A percentile compares a stretch with the other conserved stretches of the same genome.
These are phyloP conservation scores for Meredithiella fracta DNA, from an alignment of 2,329 filamentous ascomycete species.

Conservation along the genomic window DNA sequence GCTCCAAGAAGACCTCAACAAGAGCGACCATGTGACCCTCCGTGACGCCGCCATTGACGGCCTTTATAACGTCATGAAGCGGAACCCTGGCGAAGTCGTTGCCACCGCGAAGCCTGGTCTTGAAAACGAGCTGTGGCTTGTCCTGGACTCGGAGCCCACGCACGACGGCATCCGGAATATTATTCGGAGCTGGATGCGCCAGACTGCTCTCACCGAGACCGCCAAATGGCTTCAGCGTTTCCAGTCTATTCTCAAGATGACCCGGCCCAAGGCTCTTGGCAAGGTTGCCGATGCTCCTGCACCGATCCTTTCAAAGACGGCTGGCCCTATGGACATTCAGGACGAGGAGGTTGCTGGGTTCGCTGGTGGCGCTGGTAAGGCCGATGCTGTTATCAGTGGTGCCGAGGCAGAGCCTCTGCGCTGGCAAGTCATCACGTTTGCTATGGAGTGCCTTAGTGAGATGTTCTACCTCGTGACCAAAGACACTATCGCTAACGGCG, in stretches of 20 bases:
- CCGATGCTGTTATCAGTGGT: constrained; percentile 23
- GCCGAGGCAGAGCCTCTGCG: constrained; percentile 66
- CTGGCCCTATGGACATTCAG: constrained; percentile 53
- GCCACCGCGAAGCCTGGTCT: constrained; percentile 58
- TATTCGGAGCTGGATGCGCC: constrained; percentile 81
- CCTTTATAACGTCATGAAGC: constrained; percentile 87
- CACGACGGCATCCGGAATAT: constrained; percentile 75
- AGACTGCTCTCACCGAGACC: constrained; percentile 69
- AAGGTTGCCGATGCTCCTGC: constrained; percentile 17
- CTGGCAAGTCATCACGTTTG: constrained; percentile 92
- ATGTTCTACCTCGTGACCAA: constrained; percentile 65
- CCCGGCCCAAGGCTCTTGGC: constrained; percentile 23
- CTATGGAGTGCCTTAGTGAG: constrained; percentile 74
- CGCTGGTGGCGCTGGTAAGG: constrained; percentile 39
- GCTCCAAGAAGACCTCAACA: constrained; percentile 58
- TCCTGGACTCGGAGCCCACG: constrained; percentile 59
- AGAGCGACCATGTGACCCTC: constrained; percentile 48
- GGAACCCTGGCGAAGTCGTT: constrained; percentile 71
- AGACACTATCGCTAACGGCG: constrained; percentile 53
- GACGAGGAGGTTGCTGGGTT: constrained; percentile 97
- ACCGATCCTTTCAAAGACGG: constrained; percentile 21
- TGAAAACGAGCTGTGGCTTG: constrained; percentile 83
- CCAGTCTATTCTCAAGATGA: constrained; percentile 79
- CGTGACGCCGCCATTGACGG: constrained; percentile 72
- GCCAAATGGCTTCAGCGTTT: constrained; percentile 76